These are phyloP conservation scores for Jaapia argillacea DNA, from an alignment of 768 basidiomycete genomes.

Conservation along the genomic window DNA sequence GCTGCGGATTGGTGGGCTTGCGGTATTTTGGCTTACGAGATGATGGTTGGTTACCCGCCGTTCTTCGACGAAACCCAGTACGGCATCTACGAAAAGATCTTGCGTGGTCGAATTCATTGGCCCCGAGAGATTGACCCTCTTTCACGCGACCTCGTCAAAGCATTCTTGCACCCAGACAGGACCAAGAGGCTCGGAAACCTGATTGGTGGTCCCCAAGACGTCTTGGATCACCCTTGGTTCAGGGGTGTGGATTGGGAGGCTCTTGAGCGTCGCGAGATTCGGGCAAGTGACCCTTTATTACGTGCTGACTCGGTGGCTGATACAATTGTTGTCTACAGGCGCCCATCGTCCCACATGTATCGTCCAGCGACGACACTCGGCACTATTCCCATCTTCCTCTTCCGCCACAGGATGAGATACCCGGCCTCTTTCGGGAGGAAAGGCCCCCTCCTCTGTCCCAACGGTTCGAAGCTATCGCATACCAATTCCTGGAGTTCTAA, in stretches of 20 bases:
- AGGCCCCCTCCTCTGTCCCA: conserved; percentile 45
- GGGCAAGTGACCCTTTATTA: conserved; percentile 23
- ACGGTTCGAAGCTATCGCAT: conserved; percentile 55
- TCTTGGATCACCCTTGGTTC: conserved; percentile 92
- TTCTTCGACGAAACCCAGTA: conserved; percentile 98
- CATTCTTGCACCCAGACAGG: conserved; percentile 87
- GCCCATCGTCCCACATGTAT: conserved; percentile 76
- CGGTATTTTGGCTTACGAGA: conserved; percentile 94
- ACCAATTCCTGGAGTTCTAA: conserved; percentile 73
- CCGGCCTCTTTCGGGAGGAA: conserved; percentile 63
- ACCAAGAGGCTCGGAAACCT: conserved; percentile 89
- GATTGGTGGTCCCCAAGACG: conserved; percentile 84
- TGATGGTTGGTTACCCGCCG: conserved; percentile 97
- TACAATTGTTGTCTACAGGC: conserved; percentile 39
- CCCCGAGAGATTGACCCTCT: conserved; percentile 85
- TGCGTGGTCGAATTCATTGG: conserved; percentile 82
- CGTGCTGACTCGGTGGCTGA: too few relatives aligned
- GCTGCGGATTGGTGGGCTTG: conserved; percentile 99
- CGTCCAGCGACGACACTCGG: conserved; percentile 74
- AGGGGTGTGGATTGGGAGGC: conserved; percentile 90
- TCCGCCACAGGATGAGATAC: conserved; percentile 71
- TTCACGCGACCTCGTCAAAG: conserved; percentile 80
- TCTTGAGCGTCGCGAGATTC: conserved; percentile 76
- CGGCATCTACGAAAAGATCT: conserved; percentile 97
- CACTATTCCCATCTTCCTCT: conserved; percentile 77